A percentile compares a stretch with the other conserved stretches of the same genome.
Evolutionary conservation across 148 eudicot species (phyloP).

Genomic region (Nepenthes gracilis): DNA sequence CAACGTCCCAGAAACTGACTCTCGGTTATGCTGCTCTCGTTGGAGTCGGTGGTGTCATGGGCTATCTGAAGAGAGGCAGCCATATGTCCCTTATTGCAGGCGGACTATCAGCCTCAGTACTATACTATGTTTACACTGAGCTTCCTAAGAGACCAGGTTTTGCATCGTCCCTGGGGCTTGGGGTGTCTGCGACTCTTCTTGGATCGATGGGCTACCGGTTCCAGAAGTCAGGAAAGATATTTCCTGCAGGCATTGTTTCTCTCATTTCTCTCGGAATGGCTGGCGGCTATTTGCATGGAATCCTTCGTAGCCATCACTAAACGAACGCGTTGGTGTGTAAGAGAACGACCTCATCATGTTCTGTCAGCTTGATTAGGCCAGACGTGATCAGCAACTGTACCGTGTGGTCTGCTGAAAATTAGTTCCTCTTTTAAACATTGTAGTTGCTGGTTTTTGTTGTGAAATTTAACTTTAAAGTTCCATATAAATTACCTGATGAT

Average conservation of each 20-base stretch:
- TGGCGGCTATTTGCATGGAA: constrained; percentile 77
- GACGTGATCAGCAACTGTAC: too few species aligned
- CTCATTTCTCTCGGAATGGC: constrained; percentile 61
- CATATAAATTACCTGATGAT: too few species aligned
- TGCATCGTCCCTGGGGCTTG: constrained; percentile 70
- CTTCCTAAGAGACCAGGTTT: constrained; percentile 63
- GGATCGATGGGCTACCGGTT: constrained; percentile 70
- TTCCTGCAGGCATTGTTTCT: constrained; percentile 86
- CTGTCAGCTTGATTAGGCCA: too few species aligned
- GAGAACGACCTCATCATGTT: too few species aligned
- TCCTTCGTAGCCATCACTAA: constrained; percentile 40
- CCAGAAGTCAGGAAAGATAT: constrained; percentile 56
- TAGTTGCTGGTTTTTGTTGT: too few species aligned
- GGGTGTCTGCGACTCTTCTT: constrained; percentile 56
- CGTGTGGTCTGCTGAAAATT: too few species aligned
- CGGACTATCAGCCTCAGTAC: constrained; percentile 49
- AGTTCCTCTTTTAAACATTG: too few species aligned
- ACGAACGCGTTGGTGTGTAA: too few species aligned
- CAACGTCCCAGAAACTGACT: constrained; percentile 81
- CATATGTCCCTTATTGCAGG: constrained; percentile 59
- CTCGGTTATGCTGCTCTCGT: constrained; percentile 72
- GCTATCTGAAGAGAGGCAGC: constrained; percentile 68
- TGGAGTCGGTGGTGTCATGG: constrained; percentile 76
- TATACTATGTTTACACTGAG: constrained; percentile 49
- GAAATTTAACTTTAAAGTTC: too few species aligned